Conservation (phyloP, 2,329 filamentous ascomycete genomes). For the Aschersonia sp. region DNA sequence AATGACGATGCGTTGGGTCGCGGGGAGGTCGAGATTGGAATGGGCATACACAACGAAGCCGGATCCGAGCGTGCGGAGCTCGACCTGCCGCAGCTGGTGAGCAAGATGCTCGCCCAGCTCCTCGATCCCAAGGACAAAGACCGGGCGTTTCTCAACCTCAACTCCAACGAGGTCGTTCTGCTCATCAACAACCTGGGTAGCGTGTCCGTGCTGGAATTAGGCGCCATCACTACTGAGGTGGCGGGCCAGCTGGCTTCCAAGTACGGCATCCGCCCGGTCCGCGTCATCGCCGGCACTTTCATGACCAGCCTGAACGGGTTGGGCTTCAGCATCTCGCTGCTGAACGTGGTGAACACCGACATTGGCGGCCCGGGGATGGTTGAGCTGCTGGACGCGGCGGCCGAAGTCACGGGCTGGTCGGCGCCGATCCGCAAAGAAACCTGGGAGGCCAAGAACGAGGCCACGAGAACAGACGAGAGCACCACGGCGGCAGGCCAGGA, state of each 20-base stretch:
- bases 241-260: slow-evolving; percentile 42
- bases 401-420: slow-evolving; percentile 57
- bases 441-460: slow-evolving; percentile 43
- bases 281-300: slow-evolving; percentile 55
- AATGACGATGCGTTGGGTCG: slow-evolving; percentile 34
- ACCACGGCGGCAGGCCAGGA: slow-evolving; percentile 14
- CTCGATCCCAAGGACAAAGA: slow-evolving; percentile 52
- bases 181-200: slow-evolving; percentile 66
- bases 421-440: slow-evolving; percentile 46
- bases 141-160: slow-evolving; percentile 53
- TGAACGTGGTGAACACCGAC: slow-evolving; percentile 47
- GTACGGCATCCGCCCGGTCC: slow-evolving; percentile 46
- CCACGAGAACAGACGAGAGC: slow-evolving; percentile 24
- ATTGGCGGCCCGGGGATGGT: slow-evolving; percentile 48
- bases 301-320: slow-evolving; percentile 69
- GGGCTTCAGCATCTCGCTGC: slow-evolving; percentile 58
- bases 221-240: slow-evolving; percentile 57
- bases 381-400: slow-evolving; percentile 54
- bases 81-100: slow-evolving; percentile 39
- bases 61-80: slow-evolving; percentile 38
- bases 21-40: slow-evolving; percentile 51
- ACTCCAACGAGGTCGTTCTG: slow-evolving; percentile 49
- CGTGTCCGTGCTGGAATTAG: slow-evolving; percentile 57
- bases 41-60: slow-evolving; percentile 66
- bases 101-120: slow-evolving; percentile 55